Conservation (phyloP, 768 basidiomycete genomes). For the Gymnopilus junonius region DNA sequence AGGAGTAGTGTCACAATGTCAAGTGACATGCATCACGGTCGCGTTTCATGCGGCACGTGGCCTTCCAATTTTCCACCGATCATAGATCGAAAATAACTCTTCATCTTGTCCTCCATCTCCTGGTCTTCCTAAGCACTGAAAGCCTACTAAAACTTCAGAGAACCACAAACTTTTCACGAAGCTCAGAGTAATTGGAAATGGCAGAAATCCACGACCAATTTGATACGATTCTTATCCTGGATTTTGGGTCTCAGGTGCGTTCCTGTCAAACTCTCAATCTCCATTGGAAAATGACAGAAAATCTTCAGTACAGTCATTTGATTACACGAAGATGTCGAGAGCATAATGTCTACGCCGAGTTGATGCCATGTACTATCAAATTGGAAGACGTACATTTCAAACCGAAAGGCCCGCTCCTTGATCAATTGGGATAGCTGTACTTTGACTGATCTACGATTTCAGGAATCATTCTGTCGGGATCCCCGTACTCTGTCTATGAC, state of each 20-base stretch:
- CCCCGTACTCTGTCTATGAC: slow-evolving; percentile 98
- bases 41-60: slow-evolving; percentile 2
- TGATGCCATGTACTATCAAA: slow-evolving; percentile 95
- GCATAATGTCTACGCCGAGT: slow-evolving; percentile 95
- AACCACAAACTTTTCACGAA: background rate
- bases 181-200: slow-evolving; percentile 43
- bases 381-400: slow-evolving; percentile 88
- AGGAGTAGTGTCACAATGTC: background rate
- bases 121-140: background rate
- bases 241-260: slow-evolving; percentile 93
- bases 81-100: background rate
- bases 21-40: background rate
- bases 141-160: background rate
- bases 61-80: slow-evolving; percentile 3
- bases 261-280: background rate
- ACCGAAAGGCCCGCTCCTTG: slow-evolving; percentile 74
- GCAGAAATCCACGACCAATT: slow-evolving; percentile 94
- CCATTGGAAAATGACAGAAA: background rate
- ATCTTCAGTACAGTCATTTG: slow-evolving; percentile 87
- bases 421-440: background rate
- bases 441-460: background rate
- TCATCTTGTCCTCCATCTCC: background rate
- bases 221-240: slow-evolving; percentile 94
- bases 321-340: slow-evolving; percentile 98
- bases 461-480: slow-evolving; percentile 97